These are phyloP conservation scores for Aristolochia californica DNA, from an alignment of 164 flowering plant genomes.

Conservation along the genomic window DNA sequence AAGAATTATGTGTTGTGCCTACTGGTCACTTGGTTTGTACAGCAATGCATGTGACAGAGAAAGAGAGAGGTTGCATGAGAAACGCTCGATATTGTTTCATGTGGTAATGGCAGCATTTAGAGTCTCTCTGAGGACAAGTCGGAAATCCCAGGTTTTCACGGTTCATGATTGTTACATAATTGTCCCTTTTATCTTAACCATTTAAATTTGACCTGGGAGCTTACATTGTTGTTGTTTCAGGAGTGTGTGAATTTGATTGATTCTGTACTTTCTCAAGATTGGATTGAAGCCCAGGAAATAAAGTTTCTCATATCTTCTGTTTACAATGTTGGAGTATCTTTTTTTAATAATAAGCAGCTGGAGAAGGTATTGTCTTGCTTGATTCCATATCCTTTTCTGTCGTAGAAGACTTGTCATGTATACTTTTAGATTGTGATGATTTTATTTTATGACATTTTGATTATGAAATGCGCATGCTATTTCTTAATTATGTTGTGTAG, in stretches of 20 bases:
- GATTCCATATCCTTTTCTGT: not conserved
- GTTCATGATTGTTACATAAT: not conserved
- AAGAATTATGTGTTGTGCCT: not conserved
- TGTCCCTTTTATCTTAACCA: not conserved
- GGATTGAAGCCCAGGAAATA: slow-evolving; percentile 43
- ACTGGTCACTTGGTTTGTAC: slow-evolving; percentile 3
- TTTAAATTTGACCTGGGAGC: not conserved
- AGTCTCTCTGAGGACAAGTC: slow-evolving; percentile 12
- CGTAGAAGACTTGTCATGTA: no score
- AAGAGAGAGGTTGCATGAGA: slow-evolving; percentile 12
- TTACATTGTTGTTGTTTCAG: slow-evolving; percentile 28
- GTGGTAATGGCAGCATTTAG: slow-evolving; percentile 18
- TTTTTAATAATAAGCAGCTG: slow-evolving; percentile 43
- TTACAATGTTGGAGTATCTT: slow-evolving; percentile 46
- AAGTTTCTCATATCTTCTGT: slow-evolving; percentile 45
- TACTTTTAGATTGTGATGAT: no score
- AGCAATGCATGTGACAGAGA: slow-evolving; percentile 12
- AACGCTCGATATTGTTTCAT: slow-evolving; percentile 10
- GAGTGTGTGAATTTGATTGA: slow-evolving; percentile 28
- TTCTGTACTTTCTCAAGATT: slow-evolving; percentile 33
- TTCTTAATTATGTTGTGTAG: no score
- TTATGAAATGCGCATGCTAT: not conserved
- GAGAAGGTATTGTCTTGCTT: slow-evolving; percentile 39
- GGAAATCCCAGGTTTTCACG: slow-evolving; percentile 14
- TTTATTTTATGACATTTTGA: not conserved